Evolutionary conservation across 768 basidiomycete genomes (phyloP), one percentile per base, ranked within the genome.

Genomic region (Kwoniella europaea): DNA sequence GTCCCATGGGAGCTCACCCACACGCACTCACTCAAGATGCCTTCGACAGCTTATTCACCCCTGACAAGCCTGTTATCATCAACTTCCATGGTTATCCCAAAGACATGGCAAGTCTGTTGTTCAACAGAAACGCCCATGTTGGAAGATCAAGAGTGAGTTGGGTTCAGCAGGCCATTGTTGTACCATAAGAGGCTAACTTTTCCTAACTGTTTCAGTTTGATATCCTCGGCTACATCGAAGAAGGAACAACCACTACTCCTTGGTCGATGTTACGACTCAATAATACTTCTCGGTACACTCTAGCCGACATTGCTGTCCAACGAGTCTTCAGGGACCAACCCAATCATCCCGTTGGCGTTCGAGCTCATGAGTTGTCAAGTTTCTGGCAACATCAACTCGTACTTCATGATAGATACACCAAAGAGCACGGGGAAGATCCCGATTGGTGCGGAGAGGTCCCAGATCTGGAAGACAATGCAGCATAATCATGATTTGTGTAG

Each of bases 1-100:
- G 88, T 35, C 85, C 87, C 4, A 81, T 79, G n/a, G 91, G 90
- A 64, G 84, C 86, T 12, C 83, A 84, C 71, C 82, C 83, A 3
- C 83, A 84, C 64, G 83, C 82, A 2, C 69, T 84, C 15, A 73
- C 68, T 57, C 69, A 74, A 55, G 78, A 79, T 43, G 71, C 76
- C 0, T 79, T 78, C 67, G 72, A 76, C 41, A 74, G 72, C 53
- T 67, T 82, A 24, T 82, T 83, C 71, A 82, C 82, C 15, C 62
- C 71, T 42, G 80, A 83, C 67, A 79, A 79, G 71, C 80, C 81
- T 3, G 84, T 94, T 52, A 88, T 92, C 78, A 88, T 93, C 85
- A 93, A 93, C 84, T 94, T 91, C 84, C 92, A 94, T 82, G 90
- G 93, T 90, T 76, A 69, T 68, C 81, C 77, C 53, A 82, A 80